A percentile compares a stretch with the other conserved stretches of the same genome.
Evolutionary conservation across 202 grass and related monocot genomes (phyloP).

Genomic region (Carex sylvatica): DNA sequence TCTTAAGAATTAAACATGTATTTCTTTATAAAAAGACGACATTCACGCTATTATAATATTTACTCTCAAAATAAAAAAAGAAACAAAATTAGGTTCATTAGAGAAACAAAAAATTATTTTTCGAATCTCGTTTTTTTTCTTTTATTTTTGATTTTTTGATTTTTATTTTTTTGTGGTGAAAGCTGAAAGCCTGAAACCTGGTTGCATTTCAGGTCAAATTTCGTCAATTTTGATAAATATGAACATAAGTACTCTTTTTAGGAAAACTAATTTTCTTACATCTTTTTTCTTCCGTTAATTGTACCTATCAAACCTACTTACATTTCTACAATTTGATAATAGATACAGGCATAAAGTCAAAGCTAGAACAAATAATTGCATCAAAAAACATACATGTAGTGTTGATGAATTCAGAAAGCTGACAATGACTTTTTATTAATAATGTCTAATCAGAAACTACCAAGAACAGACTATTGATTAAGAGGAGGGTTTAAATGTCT

Average conservation of each 20-base stretch:
- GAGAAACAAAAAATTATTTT: too few species aligned
- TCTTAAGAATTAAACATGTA: too few species aligned
- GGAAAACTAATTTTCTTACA: neutral
- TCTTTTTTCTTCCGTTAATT: neutral
- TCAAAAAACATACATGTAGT: neutral
- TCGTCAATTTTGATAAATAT: neutral
- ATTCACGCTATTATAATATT: too few species aligned
- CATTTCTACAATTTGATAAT: too few species aligned
- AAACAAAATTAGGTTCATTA: too few species aligned
- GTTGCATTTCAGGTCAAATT: neutral
- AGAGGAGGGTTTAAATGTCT: too few species aligned
- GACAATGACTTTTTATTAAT: neutral
- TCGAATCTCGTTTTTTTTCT: too few species aligned
- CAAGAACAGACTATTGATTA: neutral
- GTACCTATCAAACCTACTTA: neutral
- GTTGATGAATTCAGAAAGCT: neutral
- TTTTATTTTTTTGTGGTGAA: neutral
- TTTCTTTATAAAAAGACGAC: too few species aligned
- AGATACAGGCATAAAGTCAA: too few species aligned
- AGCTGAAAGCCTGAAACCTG: neutral
- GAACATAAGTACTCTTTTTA: neutral
- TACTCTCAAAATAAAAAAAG: too few species aligned
- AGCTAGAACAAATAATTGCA: neutral
- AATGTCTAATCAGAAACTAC: neutral
- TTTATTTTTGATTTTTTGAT: too few species aligned